Base-by-base conservation (phyloP, 441 rosid species). In the Adansonia madagascariensis region DNA sequence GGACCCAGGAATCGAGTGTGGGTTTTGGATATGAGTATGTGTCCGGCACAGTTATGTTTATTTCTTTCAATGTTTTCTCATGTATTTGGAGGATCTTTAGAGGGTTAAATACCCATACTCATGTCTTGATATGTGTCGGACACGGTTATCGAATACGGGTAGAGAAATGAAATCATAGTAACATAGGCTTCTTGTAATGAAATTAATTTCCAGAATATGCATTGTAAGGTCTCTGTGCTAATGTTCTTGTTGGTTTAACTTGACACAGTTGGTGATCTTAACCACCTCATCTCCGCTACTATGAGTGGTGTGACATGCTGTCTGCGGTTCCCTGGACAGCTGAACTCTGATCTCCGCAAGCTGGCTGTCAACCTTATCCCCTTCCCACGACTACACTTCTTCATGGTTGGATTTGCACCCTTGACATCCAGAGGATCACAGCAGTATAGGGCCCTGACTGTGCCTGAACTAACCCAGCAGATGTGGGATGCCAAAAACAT, bases 401-500 rank as follows among this genome's bases (percentile, higher is more conserved):
- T 74, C 77, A 74, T 74, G 77, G 77, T 74, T 47, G 77, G 77
- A 22, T 62, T 74, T 74, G 78, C 78, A 31, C 78, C 78, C 18
- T 65, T 75, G 72, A 75, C 71, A 12, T 64, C 78, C 39, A 64
- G 78, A 75, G 78, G 78, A 64, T 75, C 78, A 50, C 78, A 75
- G 24, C 78, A 75, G 61, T 75, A 75, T 35, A 71, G 78, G 49
- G 71, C 78, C 11, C 47, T 75, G 50, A 75, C 78, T 17, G 78
- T 75, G 49, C 78, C 78, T 3, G 78, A 75, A 64, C 78, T 75
- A 5, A 75, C 78, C 9, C 78, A 75, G 50, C 78, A 75, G 71
- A 75, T 75, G 78, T 75, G 78, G 78, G 78, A 75, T 64, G 78
- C 78, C 52, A 75, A 75, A 75, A 75, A 74, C 77, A 74, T 74